A percentile compares a stretch with the other conserved stretches of the same genome.
phyloP scores from a whole-genome alignment of 2,329 filamentous ascomycete genomes.

The Neonectria faginata region DNA sequence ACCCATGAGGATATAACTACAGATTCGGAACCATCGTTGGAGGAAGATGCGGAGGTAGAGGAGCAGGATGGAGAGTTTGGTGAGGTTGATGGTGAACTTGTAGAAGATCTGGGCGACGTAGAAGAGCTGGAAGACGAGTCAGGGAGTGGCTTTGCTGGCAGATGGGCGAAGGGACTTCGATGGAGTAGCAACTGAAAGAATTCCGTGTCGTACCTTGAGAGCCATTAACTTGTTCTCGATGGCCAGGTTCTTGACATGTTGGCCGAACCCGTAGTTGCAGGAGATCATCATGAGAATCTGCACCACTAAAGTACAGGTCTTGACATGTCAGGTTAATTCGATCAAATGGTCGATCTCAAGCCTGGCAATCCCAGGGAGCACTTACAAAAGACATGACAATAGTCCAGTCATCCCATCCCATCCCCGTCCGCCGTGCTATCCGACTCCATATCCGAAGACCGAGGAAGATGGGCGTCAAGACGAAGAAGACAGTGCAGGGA shows the following conservation, averaged over 20 bases:
- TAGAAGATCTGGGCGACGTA: slow-evolving; percentile 65
- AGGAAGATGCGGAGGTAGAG: slow-evolving; percentile 67
- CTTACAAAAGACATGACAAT: slow-evolving; percentile 57
- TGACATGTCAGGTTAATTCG: not conserved
- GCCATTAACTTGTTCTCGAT: slow-evolving; percentile 51
- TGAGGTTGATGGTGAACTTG: slow-evolving; percentile 65
- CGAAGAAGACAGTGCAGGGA: slow-evolving; percentile 58
- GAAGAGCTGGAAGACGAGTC: slow-evolving; percentile 55
- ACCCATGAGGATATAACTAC: slow-evolving; percentile 55
- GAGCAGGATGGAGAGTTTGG: slow-evolving; percentile 64
- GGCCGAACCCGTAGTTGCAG: slow-evolving; percentile 57
- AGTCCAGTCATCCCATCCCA: slow-evolving; percentile 58
- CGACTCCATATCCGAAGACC: slow-evolving; percentile 55
- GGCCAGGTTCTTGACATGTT: slow-evolving; percentile 53
- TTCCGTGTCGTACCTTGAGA: slow-evolving; percentile 48
- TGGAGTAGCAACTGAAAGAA: not conserved
- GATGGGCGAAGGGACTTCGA: not conserved
- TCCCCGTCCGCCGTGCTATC: slow-evolving; percentile 49
- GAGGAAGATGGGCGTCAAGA: slow-evolving; percentile 56
- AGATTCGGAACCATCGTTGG: slow-evolving; percentile 57
- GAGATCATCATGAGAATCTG: slow-evolving; percentile 55
- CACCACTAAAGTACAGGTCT: slow-evolving; percentile 53
- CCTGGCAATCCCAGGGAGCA: not conserved
- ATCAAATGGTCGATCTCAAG: not conserved
- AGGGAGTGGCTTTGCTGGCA: not conserved